Conservation (phyloP, 257 asterid genomes). For the Capsicum pubescens region DNA sequence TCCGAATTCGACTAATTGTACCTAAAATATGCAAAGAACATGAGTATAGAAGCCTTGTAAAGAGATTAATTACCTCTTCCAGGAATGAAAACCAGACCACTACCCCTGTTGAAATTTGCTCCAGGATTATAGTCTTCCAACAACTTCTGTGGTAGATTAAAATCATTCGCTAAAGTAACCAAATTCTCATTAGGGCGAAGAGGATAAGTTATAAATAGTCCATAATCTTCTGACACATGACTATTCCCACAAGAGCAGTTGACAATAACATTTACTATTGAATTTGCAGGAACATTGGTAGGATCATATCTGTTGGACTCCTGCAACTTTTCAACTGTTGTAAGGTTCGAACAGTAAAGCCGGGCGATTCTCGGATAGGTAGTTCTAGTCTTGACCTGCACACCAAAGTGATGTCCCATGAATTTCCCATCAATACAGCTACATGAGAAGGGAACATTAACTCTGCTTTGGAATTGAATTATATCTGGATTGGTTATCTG, state of each 20-base stretch:
- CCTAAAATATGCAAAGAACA: neutral
- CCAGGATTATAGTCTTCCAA: conserved; percentile 64
- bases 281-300: conserved; percentile 36
- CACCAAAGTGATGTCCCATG: conserved; percentile 57
- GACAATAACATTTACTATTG: conserved; percentile 52
- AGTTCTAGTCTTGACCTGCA: conserved; percentile 43
- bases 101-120: conserved; percentile 58
- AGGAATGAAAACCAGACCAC: conserved; percentile 66
- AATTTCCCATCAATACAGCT: conserved; percentile 49
- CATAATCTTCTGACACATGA: conserved; percentile 59
- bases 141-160: conserved; percentile 49
- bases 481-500: conserved; percentile 48
- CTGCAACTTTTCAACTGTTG: conserved; percentile 57
- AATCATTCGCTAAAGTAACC: conserved; percentile 40
- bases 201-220: conserved; percentile 65
- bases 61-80: conserved; percentile 55
- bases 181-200: conserved; percentile 55
- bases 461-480: conserved; percentile 42
- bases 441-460: conserved; percentile 65
- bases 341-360: conserved; percentile 55
- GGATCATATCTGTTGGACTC: conserved; percentile 53
- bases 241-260: conserved; percentile 70
- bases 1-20: neutral
- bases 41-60: neutral
- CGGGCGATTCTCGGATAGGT: conserved; percentile 43